Conservation (phyloP, 768 basidiomycete species). For the Rhizopogon vinicolor region DNA sequence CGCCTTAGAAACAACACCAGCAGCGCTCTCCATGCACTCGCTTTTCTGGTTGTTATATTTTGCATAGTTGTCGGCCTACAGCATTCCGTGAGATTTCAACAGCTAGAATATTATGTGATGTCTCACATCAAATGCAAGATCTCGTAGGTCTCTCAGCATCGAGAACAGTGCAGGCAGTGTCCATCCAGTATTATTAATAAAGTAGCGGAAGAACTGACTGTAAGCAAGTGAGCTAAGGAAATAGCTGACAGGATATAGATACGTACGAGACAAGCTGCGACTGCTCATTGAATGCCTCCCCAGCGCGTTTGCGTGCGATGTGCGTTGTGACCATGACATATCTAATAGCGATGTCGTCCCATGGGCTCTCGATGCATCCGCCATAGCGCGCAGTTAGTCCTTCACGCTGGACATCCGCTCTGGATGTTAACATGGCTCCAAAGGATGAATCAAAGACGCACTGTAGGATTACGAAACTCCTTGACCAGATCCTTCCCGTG, state of each 20-base stretch:
- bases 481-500: conserved; percentile 76
- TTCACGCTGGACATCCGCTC: conserved; percentile 17
- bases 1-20: conserved; percentile 81
- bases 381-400: conserved; percentile 31
- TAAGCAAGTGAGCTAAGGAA: neutral
- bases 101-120: neutral
- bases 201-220: conserved; percentile 74
- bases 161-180: conserved; percentile 80
- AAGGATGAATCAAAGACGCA: conserved; percentile 18
- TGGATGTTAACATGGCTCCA: neutral
- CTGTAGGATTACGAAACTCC: conserved; percentile 58
- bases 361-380: conserved; percentile 65
- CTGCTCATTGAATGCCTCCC: conserved; percentile 80
- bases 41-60: conserved; percentile 50
- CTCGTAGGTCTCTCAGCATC: conserved; percentile 74
- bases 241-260: neutral
- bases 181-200: conserved; percentile 83
- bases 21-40: conserved; percentile 82
- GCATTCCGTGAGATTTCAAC: neutral
- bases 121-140: conserved; percentile 79
- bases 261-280: conserved; percentile 72
- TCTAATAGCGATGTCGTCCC: conserved; percentile 84
- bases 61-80: conserved; percentile 59
- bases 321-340: conserved; percentile 75
- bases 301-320: conserved; percentile 59